Evolutionary conservation across 139 green algal species (phyloP), one percentile per base, ranked within the genome.

Genomic region (Tetradesmus obliquus): DNA sequence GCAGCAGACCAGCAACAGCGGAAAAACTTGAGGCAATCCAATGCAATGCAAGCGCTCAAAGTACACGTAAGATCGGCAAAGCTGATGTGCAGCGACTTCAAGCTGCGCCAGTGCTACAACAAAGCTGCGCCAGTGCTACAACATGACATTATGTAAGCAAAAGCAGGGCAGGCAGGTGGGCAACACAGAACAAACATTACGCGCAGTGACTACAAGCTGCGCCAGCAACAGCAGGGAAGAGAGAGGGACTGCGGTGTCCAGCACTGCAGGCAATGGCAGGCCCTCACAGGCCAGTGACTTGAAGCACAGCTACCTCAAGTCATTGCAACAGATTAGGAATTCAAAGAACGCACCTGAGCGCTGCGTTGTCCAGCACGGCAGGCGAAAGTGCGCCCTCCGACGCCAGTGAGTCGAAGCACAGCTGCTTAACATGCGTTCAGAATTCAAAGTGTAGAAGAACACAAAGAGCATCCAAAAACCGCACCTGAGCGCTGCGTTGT

Each of bases 401-500:
- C 15, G 58, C 57, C 53, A 91, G 55, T 12, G 55, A 32, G 22
- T 91, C 87, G n/a, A 91, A 58, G 76, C 74, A 80, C 1, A 91
- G 83, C 20, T 91, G 87, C n/a, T 86, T 55, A 54, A 91, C n/a
- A 9, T 55, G 15, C 10, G 17, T 66, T 12, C 60, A 71, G 17
- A 71, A 10, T 12, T 2, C 60, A 71, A 5, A 62, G 57, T 62
- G 57, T 12, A 62, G 7, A 5, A 62, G 5, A 62, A 62, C 57
- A 62, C 57, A 12, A 62, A 12, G 7, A 62, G 7, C 57, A 5
- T 12, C 7, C 57, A 62, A 62, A 7, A 7, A 62, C 57, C 81
- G 15, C 82, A 90, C 86, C 86, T 74, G 51, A 90, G 69, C 22
- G 10, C 10, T 54, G 19, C 10, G 22, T 91, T 91, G 74, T 91